These are phyloP conservation scores for Seiridium cupressi DNA, from an alignment of 2,329 filamentous ascomycete genomes.

Conservation along the genomic window DNA sequence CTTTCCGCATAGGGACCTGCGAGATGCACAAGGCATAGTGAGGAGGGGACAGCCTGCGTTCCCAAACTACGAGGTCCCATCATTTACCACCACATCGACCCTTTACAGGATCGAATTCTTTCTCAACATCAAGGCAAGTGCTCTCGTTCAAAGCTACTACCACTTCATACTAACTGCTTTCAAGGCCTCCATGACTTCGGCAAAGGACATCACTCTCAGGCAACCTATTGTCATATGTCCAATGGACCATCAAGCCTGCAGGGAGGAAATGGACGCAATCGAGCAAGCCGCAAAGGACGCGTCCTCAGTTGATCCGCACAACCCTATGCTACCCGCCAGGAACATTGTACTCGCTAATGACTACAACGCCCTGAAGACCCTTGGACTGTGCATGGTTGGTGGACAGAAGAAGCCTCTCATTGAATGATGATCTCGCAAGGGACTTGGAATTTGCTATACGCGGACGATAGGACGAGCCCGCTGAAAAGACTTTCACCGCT, in stretches of 20 bases:
- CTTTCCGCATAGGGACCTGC: constrained; percentile 84
- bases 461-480: too few species aligned
- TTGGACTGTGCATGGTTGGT: constrained; percentile 62
- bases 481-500: too few species aligned
- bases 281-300: constrained; percentile 95
- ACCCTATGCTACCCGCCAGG: constrained; percentile 86
- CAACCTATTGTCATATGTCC: constrained; percentile 96
- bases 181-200: constrained; percentile 83
- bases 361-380: constrained; percentile 58
- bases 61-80: constrained; percentile 82
- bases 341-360: constrained; percentile 80
- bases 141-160: neutral
- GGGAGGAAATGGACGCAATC: constrained; percentile 98
- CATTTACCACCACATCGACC: constrained; percentile 90
- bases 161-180: constrained; percentile 11
- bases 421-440: constrained; percentile 40
- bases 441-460: too few species aligned
- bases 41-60: constrained; percentile 83
- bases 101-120: constrained; percentile 99
- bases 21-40: constrained; percentile 84
- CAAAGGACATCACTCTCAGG: constrained; percentile 82
- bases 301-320: constrained; percentile 80
- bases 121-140: constrained; percentile 79
- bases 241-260: constrained; percentile 91
- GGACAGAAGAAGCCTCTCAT: constrained; percentile 66